These are phyloP conservation scores for Teunomyces pallodes DNA, from an alignment of 805 yeast species.

Conservation along the genomic window DNA sequence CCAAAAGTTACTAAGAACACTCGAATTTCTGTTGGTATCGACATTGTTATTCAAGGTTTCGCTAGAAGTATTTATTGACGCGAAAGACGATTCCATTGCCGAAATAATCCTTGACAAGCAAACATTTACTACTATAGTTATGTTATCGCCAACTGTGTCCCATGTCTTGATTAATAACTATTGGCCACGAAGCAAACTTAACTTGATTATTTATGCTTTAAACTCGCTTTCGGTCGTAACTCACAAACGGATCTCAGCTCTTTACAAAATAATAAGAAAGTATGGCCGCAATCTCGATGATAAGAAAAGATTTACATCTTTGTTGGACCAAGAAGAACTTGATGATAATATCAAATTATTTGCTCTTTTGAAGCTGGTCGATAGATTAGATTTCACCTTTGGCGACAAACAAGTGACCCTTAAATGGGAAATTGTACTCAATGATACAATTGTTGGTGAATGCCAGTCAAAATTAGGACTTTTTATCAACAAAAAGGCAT, in stretches of 20 bases:
- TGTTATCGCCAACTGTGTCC: constrained; percentile 23
- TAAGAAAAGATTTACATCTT: constrained; percentile 5
- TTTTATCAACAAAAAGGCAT: not conserved
- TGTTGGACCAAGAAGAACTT: constrained; percentile 11
- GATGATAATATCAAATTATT: constrained; percentile 15
- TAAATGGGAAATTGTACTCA: constrained; percentile 24
- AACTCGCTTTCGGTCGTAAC: constrained; percentile 28
- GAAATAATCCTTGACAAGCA: not conserved
- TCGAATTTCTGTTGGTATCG: constrained; percentile 14
- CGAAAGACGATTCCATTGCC: constrained; percentile 9
- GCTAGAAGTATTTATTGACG: constrained; percentile 13
- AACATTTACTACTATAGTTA: constrained; percentile 9
- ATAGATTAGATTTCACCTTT: constrained; percentile 15
- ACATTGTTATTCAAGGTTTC: constrained; percentile 22
- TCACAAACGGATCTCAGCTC: constrained; percentile 18
- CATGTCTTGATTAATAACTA: constrained; percentile 20
- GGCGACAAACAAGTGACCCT: constrained; percentile 9
- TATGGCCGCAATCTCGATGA: constrained; percentile 15
- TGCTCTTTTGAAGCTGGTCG: constrained; percentile 20
- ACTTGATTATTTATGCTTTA: constrained; percentile 29
- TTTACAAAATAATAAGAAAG: constrained; percentile 20
- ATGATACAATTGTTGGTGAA: constrained; percentile 18
- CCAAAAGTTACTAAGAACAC: constrained; percentile 12
- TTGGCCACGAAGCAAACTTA: constrained; percentile 23
- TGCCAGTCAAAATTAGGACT: constrained; percentile 21